Base-by-base conservation (phyloP, 228 moss, liverwort and hornwort genomes). In the Sphagnum fallax region DNA sequence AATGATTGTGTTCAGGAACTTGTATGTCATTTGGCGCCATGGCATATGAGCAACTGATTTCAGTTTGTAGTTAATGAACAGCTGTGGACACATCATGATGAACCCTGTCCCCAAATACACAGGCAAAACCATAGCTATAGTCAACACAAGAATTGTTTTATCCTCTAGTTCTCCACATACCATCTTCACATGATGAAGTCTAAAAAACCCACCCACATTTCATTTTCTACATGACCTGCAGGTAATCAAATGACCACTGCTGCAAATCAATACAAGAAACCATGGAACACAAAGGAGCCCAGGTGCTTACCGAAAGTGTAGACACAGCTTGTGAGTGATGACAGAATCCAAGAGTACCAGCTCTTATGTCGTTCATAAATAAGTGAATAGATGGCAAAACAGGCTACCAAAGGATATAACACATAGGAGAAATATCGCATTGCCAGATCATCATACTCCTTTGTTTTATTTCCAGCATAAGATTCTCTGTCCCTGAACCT, bases 21-120 rank as follows among this genome's bases (percentile, higher is more conserved):
- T 95, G 81, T 95, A 95, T 6, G 95, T 95, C 95, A 95, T 95
- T 70, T 95, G 95, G 74, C 95, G 87, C 95, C 95, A 95, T 67
- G 95, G 95, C 78, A 95, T 75, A 71, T 95, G 92, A 52, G 95
- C 92, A 63, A 95, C 95, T 18, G 95, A 95, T 79, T 95, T 84
- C 72, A 96, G 79, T 83, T 96, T 96, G 69, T 96, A 96, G 74
- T 96, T 96, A 73, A 96, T 96, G 70, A 96, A 96, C 62, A 96
- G 89, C 67, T 96, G 95, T 48, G 95, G 95, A 69, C 95, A 96
- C 95, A 96, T 96, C 95, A 96, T 96, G 61, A 96, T 96, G 69
- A 96, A 96, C 15, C 95, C 95, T 92, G 87, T 49, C 71, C 71
- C 66, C 72, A 63, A 32, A 32, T 32, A 32, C 32, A 32, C 32